phyloP scores from a whole-genome alignment of 2,329 filamentous ascomycete species.

The Boeremia lycopersici region DNA sequence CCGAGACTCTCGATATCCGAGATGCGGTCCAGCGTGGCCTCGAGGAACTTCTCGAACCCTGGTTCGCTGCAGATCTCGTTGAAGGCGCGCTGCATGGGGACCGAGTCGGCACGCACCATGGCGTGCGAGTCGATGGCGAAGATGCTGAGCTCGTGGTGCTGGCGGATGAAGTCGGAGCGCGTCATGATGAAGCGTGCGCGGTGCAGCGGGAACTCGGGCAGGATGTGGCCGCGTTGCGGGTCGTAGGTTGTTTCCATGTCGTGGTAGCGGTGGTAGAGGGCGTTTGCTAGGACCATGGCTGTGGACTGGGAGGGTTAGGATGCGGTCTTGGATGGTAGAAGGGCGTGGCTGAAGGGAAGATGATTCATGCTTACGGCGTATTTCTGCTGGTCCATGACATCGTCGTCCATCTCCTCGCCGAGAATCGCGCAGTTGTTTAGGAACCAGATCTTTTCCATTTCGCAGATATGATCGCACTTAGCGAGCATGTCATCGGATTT shows the following conservation, averaged over 20 bases:
- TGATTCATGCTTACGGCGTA: slow-evolving; percentile 70
- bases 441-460: slow-evolving; percentile 78
- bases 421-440: slow-evolving; percentile 78
- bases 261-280: slow-evolving; percentile 83
- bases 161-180: slow-evolving; percentile 88
- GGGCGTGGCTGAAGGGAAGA: neutral
- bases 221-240: slow-evolving; percentile 69
- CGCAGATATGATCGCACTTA: slow-evolving; percentile 75
- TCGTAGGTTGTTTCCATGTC: slow-evolving; percentile 68
- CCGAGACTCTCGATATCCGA: slow-evolving; percentile 91
- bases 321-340: neutral
- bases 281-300: slow-evolving; percentile 90
- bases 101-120: slow-evolving; percentile 87
- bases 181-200: slow-evolving; percentile 79
- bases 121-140: slow-evolving; percentile 91
- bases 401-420: slow-evolving; percentile 83
- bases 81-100: slow-evolving; percentile 96
- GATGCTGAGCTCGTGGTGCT: slow-evolving; percentile 91
- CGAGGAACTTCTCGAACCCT: slow-evolving; percentile 82
- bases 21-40: slow-evolving; percentile 84
- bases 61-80: slow-evolving; percentile 76
- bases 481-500: slow-evolving; percentile 79
- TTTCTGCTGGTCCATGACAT: slow-evolving; percentile 98
- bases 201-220: slow-evolving; percentile 69
- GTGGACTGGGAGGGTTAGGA: slow-evolving; percentile 65